These are phyloP conservation scores for Triticum turgidum DNA, from an alignment of 176 grass and related monocot genomes.

Conservation along the genomic window DNA sequence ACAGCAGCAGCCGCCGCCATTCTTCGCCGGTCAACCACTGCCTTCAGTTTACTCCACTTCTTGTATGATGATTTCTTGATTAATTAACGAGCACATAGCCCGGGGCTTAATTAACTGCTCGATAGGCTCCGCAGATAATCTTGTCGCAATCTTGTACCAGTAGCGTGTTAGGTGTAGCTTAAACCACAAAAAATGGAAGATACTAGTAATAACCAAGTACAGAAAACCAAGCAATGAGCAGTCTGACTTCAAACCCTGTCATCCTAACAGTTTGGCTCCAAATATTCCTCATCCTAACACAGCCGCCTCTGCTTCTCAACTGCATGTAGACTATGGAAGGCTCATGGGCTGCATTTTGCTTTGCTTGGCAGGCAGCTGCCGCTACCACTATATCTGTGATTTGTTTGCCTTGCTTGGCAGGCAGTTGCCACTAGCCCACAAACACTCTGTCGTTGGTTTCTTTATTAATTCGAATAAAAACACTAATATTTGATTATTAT, in stretches of 20 bases:
- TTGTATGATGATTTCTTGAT: not conserved
- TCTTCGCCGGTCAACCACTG: not conserved
- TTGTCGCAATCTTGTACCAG: not conserved
- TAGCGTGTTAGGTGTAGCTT: too few relatives aligned
- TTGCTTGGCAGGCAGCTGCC: not conserved
- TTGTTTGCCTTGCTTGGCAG: too few relatives aligned
- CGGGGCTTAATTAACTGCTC: not conserved
- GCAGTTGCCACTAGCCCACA: too few relatives aligned
- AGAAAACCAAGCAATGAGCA: too few relatives aligned
- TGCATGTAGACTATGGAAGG: not conserved
- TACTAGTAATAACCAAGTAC: too few relatives aligned
- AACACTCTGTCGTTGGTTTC: too few relatives aligned
- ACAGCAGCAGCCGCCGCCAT: not conserved
- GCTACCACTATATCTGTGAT: too few relatives aligned
- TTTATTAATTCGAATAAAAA: not conserved
- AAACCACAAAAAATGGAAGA: too few relatives aligned
- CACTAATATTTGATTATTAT: not conserved
- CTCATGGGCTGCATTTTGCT: not conserved
- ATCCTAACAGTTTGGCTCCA: too few relatives aligned
- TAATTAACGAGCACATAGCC: not conserved
- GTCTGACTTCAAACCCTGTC: too few relatives aligned
- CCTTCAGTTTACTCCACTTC: not conserved
- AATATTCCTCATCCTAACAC: too few relatives aligned
- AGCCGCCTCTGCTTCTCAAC: not conserved
- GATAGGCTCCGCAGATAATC: not conserved